Conservation (phyloP, 768 basidiomycete species). For the Mycena crocata region DNA sequence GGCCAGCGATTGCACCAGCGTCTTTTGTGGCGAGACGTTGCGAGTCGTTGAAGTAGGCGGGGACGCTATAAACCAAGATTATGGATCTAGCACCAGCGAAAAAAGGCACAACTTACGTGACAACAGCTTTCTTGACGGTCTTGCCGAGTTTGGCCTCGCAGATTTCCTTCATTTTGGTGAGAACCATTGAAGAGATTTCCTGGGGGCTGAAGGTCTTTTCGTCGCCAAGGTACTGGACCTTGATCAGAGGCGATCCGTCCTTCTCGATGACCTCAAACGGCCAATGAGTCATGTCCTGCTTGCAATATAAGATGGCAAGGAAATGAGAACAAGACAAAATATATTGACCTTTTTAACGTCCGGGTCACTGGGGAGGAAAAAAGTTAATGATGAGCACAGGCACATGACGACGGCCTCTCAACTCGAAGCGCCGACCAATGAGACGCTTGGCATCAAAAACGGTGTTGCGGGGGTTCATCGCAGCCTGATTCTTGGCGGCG, state of each 20-base stretch:
- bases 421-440: conserved; percentile 98
- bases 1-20: conserved; percentile 96
- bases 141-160: conserved; percentile 99
- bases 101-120: conserved; percentile 77
- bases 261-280: conserved; percentile 97
- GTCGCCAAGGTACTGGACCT: conserved; percentile 94
- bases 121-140: conserved; percentile 97
- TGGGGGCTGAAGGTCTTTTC: conserved; percentile 97
- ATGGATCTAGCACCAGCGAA: conserved; percentile 13
- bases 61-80: conserved; percentile 67
- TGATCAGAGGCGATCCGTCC: conserved; percentile 96
- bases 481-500: conserved; percentile 98
- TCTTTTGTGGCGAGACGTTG: conserved; percentile 99
- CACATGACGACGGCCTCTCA: neutral
- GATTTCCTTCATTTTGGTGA: conserved; percentile 99
- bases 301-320: conserved; percentile 25
- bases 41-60: conserved; percentile 99
- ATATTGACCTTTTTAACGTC: conserved; percentile 87
- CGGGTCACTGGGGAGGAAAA: conserved; percentile 70
- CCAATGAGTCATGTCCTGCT: conserved; percentile 95
- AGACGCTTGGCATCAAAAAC: conserved; percentile 99
- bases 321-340: conserved; percentile 28
- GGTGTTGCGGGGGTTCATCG: conserved; percentile 99
- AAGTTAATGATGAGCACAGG: conserved; percentile 24
- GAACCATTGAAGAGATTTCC: conserved; percentile 99